phyloP scores from a whole-genome alignment of 1,284 basidiomycete species.

The Cronartium quercuum region DNA sequence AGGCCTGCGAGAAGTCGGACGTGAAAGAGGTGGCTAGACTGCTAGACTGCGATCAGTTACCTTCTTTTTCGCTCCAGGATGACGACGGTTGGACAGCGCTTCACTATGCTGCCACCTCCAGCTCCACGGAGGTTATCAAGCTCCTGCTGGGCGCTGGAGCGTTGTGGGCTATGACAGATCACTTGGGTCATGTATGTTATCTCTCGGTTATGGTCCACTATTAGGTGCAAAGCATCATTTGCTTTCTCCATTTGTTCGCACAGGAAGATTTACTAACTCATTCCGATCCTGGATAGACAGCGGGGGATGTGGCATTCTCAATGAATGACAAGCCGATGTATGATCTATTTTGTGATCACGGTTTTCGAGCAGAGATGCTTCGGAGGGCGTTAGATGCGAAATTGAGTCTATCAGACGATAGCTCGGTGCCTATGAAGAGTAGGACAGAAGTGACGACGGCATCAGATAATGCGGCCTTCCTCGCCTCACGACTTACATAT shows the following conservation, averaged over 20 bases:
- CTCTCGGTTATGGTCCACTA: neutral
- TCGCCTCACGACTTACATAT: slow-evolving; percentile 66
- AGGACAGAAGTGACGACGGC: slow-evolving; percentile 62
- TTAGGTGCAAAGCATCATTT: neutral
- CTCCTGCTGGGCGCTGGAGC: slow-evolving; percentile 1
- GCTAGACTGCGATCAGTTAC: neutral
- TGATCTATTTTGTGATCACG: slow-evolving; percentile 71
- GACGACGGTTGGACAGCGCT: slow-evolving; percentile 27
- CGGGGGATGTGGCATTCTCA: slow-evolving; percentile 79
- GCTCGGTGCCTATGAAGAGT: slow-evolving; percentile 46
- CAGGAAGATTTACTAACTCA: neutral
- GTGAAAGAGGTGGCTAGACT: neutral
- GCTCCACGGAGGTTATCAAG: neutral
- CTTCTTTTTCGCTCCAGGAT: slow-evolving; percentile 27
- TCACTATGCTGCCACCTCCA: slow-evolving; percentile 19
- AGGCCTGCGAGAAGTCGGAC: neutral
- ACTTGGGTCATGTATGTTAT: slow-evolving; percentile 17
- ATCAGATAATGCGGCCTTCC: slow-evolving; percentile 67
- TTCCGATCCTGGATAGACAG: slow-evolving; percentile 60
- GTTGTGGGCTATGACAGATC: slow-evolving; percentile 20
- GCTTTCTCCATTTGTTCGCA: neutral
- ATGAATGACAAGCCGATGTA: slow-evolving; percentile 71
- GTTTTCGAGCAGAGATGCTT: slow-evolving; percentile 57
- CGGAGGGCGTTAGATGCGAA: slow-evolving; percentile 44
- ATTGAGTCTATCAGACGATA: slow-evolving; percentile 37